Evolutionary conservation across 371 early-diverging fungal genomes (phyloP), one percentile per base, ranked within the genome.

Genomic region (Mortierella sp.): DNA sequence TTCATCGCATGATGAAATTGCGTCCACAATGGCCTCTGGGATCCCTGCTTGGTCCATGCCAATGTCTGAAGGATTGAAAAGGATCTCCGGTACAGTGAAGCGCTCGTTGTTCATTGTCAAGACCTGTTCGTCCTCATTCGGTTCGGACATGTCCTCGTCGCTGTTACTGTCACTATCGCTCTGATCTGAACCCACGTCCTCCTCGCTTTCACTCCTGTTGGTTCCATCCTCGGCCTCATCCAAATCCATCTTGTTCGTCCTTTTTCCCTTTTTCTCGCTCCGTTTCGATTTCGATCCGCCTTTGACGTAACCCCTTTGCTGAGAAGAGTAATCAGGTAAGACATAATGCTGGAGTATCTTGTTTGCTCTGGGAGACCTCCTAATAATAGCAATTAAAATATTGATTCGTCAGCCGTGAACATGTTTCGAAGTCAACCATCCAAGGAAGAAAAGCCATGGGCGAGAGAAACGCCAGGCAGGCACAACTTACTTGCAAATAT

Each of bases 41-140:
- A 97, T 90, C 9, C 97, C 97, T 3, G 93, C 95, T 81, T 97
- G 97, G 37, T 94, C 90, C 78, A 97, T 91, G 10, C 96, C 95
- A 73, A 96, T 94, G 83, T 97, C 96, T 0, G 94, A 91, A 0
- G 97, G 97, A 80, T 95, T 88, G 83, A 97, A 96, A 34, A 97
- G 88, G 28, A 96, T 90, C 80, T 97, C 97, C 0, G 97, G 96
- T 14, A 97, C 91, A 73, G 95, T 94, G 75, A 97, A 96, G 40
- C 97, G 91, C 82, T 97, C 97, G 77, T 95, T 95, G 76, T 95
- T 93, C 93, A 97, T 93, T 6, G 89, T 85, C 73, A 97, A 80
- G 10, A 95, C 87, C 81, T 97, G 95, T 51, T 91, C 89, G 1
- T 89, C 88, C 21, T 80, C 76, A 31, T 73, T 53, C 64, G n/a